phyloP scores from a whole-genome alignment of 2,329 filamentous ascomycete genomes.

The Drechslerella dactyloides region DNA sequence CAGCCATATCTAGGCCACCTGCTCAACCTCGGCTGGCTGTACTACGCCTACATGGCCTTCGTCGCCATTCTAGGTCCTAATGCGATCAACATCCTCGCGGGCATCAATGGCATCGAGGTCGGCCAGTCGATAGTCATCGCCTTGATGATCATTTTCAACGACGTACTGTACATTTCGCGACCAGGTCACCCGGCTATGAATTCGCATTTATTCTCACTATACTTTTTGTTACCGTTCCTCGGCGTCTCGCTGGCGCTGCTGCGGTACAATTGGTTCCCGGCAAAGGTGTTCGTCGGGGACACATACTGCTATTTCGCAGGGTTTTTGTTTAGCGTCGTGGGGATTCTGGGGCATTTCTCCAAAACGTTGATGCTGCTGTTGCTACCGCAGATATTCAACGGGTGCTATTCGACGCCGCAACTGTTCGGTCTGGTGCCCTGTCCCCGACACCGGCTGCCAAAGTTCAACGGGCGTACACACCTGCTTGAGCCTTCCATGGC shows the following conservation, averaged over 20 bases:
- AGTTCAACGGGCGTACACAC: conserved; percentile 83
- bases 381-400: conserved; percentile 94
- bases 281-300: conserved; percentile 93
- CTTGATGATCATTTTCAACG: conserved; percentile 80
- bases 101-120: conserved; percentile 98
- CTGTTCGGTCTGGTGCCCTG: conserved; percentile 89
- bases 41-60: conserved; percentile 96
- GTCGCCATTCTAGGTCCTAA: conserved; percentile 98
- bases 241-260: conserved; percentile 87
- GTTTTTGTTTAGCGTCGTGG: conserved; percentile 97
- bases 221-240: conserved; percentile 90
- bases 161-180: conserved; percentile 81
- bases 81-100: conserved; percentile 98
- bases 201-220: conserved; percentile 93
- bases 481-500: conserved; percentile 86
- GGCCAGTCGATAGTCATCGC: conserved; percentile 92
- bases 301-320: conserved; percentile 99
- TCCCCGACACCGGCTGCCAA: conserved; percentile 87
- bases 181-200: conserved; percentile 91
- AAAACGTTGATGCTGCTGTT: conserved; percentile 93
- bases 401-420: conserved; percentile 89
- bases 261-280: conserved; percentile 93
- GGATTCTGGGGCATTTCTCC: conserved; percentile 95
- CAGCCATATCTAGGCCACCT: conserved; percentile 80
- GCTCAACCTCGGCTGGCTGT: conserved; percentile 71